Percentiles rank a stretch among this genome's conserved stretches.
Evolutionary conservation across 164 flowering plant species (phyloP).

Genomic region (Macadamia integrifolia): DNA sequence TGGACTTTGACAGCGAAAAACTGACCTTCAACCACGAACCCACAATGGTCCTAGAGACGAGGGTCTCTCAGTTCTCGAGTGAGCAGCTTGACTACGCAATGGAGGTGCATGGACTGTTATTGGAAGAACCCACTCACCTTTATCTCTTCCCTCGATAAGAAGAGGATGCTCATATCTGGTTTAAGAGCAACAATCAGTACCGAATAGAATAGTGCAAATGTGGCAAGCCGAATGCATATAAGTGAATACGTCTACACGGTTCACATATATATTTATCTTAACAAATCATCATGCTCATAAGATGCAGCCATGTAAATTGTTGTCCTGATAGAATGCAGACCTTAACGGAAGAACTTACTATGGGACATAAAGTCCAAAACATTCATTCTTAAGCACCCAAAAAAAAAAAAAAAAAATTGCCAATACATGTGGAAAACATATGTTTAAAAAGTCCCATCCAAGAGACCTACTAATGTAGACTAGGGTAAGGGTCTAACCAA

Average conservation of each 20-base stretch:
- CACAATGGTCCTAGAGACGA: constrained; percentile 62
- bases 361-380: too few relatives aligned
- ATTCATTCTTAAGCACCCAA: too few relatives aligned
- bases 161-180: constrained; percentile 96
- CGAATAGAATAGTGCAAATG: neutral
- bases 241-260: too few relatives aligned
- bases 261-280: too few relatives aligned
- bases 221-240: neutral
- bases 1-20: neutral
- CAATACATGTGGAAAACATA: neutral
- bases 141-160: constrained; percentile 81
- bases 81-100: constrained; percentile 44
- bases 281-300: too few relatives aligned
- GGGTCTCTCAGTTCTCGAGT: constrained; percentile 44
- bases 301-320: too few relatives aligned
- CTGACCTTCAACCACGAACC: constrained; percentile 53
- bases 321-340: too few relatives aligned
- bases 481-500: too few relatives aligned
- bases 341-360: too few relatives aligned
- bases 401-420: too few relatives aligned
- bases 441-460: neutral
- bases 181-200: constrained; percentile 3
- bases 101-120: constrained; percentile 93
- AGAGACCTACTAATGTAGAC: neutral
- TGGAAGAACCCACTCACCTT: constrained; percentile 94